Evolutionary conservation across 306 rosid species (phyloP).

Genomic region (Castanea mollissima): DNA sequence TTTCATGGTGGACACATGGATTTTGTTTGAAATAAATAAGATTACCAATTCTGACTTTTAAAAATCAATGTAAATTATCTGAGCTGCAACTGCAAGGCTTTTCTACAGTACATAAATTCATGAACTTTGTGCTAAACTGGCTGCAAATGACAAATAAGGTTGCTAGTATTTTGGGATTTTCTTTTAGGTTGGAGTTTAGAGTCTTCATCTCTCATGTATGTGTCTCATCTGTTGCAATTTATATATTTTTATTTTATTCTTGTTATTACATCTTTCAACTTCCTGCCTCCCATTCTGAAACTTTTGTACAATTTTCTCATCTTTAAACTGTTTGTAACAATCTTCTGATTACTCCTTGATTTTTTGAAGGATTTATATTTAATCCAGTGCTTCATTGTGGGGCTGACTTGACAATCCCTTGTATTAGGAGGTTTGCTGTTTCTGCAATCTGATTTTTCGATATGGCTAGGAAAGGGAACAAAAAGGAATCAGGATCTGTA

Average conservation of each 20-base stretch:
- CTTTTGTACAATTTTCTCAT: neutral
- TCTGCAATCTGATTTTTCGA: neutral
- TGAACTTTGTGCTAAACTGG: neutral
- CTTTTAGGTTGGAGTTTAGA: neutral
- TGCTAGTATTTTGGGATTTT: neutral
- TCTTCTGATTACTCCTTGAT: neutral
- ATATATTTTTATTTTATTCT: too few relatives aligned
- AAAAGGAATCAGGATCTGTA: neutral
- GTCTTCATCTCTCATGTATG: neutral
- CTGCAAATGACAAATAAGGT: neutral
- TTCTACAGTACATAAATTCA: neutral
- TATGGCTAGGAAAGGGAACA: neutral
- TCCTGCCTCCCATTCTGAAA: too few relatives aligned
- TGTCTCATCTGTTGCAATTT: neutral
- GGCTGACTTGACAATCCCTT: neutral
- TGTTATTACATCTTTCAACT: too few relatives aligned
- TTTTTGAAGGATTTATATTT: neutral
- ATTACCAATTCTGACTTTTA: neutral
- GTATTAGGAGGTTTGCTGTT: neutral
- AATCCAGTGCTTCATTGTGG: neutral
- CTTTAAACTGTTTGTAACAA: neutral
- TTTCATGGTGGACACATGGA: neutral
- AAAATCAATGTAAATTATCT: neutral
- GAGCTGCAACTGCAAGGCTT: neutral
- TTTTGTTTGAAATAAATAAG: neutral